These are phyloP conservation scores for Candida insectorum DNA, from an alignment of 805 yeast species.

Conservation along the genomic window DNA sequence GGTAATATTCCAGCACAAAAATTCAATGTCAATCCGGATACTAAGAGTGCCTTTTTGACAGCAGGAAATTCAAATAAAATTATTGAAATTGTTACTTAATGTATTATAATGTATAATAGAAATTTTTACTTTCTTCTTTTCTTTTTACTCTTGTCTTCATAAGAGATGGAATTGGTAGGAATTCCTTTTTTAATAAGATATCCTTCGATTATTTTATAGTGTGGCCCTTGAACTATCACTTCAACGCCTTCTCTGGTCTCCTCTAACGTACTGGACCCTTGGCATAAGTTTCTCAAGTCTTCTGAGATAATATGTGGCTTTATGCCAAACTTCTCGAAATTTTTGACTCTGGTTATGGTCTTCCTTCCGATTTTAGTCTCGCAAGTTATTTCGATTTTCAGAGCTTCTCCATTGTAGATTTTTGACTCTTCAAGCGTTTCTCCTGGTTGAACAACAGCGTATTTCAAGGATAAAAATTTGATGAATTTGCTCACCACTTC, in stretches of 20 bases:
- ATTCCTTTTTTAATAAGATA: constrained; percentile 60
- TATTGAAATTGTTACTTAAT: constrained; percentile 42
- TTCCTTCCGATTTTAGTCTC: constrained; percentile 82
- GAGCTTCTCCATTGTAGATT: constrained; percentile 63
- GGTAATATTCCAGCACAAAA: constrained; percentile 58
- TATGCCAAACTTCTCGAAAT: constrained; percentile 65
- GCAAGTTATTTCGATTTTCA: constrained; percentile 61
- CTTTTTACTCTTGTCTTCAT: constrained; percentile 58
- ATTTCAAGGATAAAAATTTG: constrained; percentile 47
- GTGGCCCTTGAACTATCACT: constrained; percentile 90
- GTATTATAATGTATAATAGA: constrained; percentile 6
- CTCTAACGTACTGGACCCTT: constrained; percentile 81
- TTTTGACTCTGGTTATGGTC: constrained; percentile 66
- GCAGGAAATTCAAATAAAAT: constrained; percentile 51
- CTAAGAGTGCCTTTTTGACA: constrained; percentile 57
- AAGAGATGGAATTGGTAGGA: constrained; percentile 60
- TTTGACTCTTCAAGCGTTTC: constrained; percentile 25
- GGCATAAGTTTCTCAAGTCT: constrained; percentile 72
- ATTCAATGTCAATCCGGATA: constrained; percentile 47
- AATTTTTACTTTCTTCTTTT: constrained; percentile 18
- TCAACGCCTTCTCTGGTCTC: constrained; percentile 57
- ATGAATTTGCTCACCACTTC: constrained; percentile 43
- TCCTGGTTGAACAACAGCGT: constrained; percentile 47
- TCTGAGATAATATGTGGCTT: constrained; percentile 64
- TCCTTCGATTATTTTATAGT: constrained; percentile 59